Evolutionary conservation across 83 land plant genomes (phyloP), one percentile per base, ranked within the genome.

Genomic region (Isoetes engelmannii): DNA sequence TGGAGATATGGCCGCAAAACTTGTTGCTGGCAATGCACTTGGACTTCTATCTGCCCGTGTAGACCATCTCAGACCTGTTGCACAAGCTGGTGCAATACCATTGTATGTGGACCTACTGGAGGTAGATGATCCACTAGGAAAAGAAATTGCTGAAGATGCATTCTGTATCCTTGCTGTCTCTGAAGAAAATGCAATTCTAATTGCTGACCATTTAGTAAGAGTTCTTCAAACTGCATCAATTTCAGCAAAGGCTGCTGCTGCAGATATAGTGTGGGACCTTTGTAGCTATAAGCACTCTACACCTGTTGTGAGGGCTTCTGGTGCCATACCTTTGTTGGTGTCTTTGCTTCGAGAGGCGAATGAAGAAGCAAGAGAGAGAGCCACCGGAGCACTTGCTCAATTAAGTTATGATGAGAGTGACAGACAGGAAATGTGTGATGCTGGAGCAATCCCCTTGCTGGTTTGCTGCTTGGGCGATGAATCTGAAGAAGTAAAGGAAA

Each of bases 81-180:
- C 83, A 54, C 70, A 72, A 56, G 77, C 77, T 12, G 83, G 80
- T 28, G 83, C 83, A 10, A 81, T 81, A 28, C 80, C 83, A 41
- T 59, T 81, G 10, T 73, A 50, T 77, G 76, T 63, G 10, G 70
- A 81, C 64, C 62, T 81, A 48, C 80, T 81, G 57, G 65, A 77
- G 59, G 83, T 76, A 48, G 47, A 5, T 45, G 72, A 81, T 9
- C 54, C 80, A 7, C 64, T 56, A 18, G 83, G 83, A 6, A 77
- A 72, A 59, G 83, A 81, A 47, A 73, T 81, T 48, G 77, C 77
- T 37, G 83, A 81, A 55, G 83, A 81, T 81, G 83, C 70, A 15
- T 77, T 81, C 51, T 81, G 74, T 61, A 59, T 81, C 15, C 69
- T 81, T 51, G 83, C 83, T 55, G 83, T 77, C 49, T 67, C 78